Base-by-base conservation (phyloP, 129 eudicot genomes). In the Lactuca saligna region DNA sequence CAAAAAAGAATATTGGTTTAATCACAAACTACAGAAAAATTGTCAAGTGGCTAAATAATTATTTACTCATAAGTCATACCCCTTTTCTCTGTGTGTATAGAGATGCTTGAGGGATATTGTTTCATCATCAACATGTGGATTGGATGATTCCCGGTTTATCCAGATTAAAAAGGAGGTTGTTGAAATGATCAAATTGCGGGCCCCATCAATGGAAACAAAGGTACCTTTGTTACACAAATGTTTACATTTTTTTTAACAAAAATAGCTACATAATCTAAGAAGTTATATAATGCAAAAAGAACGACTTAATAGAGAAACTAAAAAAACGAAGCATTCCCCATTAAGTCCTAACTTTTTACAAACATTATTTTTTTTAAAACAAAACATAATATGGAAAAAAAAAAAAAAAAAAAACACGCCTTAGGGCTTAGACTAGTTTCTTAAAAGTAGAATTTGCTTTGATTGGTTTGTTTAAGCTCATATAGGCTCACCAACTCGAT, bases 121-220 rank as follows among this genome's bases (percentile, higher is more conserved):
- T 50, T 69, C 77, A 35, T 58, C 75, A 59, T 71, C 68, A 35
- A 39, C 77, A 51, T 72, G 68, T 37, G 61, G 54, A 72, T 59
- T 61, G 61, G 61, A 61, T 61, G 61, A 20, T 72, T 17, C 17
- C 38, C 63, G 69, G 53, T 48, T 72, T 72, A 50, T 34, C 16
- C 53, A 61, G 69, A 61, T 72, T 50, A 49, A 72, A 38, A 72
- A 51, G 41, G 69, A 72, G 76, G 69, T 72, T 49, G 11, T 37
- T 0, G 69, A 72, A 50, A 61, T 61, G 61, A 72, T 72, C 25
- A 32, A 61, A 46, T 59, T 71, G 61, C 54, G 76, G 61, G 53
- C 3, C 39, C 61, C 44, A 5, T 50, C 61, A 61, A 35, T 17
- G 49, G 53, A 33, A 60, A 34, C 17, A 54, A 37, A 17, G 63